Conservation (phyloP, 495 filamentous ascomycete genomes). For the Aspergillus olivimuriae region DNA sequence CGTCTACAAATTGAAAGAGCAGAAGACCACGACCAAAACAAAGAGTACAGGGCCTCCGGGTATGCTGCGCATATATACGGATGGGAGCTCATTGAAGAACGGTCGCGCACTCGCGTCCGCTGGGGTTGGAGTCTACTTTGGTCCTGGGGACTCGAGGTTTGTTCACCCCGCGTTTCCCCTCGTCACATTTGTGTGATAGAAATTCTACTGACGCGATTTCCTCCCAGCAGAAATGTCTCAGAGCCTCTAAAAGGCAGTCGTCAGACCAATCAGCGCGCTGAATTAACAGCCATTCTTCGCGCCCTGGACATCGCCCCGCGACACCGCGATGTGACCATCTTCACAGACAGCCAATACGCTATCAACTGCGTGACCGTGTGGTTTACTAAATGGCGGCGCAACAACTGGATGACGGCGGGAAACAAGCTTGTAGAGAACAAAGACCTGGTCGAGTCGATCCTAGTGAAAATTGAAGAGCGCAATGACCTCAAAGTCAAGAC, state of each 20-base stretch:
- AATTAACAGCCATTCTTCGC: slow-evolving; percentile 80
- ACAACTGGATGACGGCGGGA: slow-evolving; percentile 68
- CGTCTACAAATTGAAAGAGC: slow-evolving; percentile 48
- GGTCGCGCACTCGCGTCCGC: slow-evolving; percentile 64
- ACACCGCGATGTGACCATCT: slow-evolving; percentile 59
- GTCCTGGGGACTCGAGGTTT: slow-evolving; percentile 63
- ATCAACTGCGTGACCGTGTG: slow-evolving; percentile 88
- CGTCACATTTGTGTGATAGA: background rate
- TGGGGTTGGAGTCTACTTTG: slow-evolving; percentile 87
- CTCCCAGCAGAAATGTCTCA: slow-evolving; percentile 68
- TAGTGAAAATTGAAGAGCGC: slow-evolving; percentile 65
- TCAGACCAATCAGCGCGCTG: slow-evolving; percentile 94
- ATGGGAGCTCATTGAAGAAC: slow-evolving; percentile 78
- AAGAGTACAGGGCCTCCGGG: slow-evolving; percentile 33
- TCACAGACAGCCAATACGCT: slow-evolving; percentile 78
- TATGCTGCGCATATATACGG: slow-evolving; percentile 75
- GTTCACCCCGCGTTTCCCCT: slow-evolving; percentile 3
- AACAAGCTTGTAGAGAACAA: slow-evolving; percentile 74
- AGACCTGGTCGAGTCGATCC: slow-evolving; percentile 71
- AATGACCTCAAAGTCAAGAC: slow-evolving; percentile 53
- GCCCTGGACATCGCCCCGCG: slow-evolving; percentile 70
- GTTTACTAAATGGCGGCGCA: slow-evolving; percentile 71
- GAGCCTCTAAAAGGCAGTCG: slow-evolving; percentile 65
- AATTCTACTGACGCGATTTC: slow-evolving; percentile 14
- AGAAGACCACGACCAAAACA: slow-evolving; percentile 42